Base-by-base conservation (phyloP, 1,284 basidiomycete species). In the Pseudozyma tsukubaensis region DNA sequence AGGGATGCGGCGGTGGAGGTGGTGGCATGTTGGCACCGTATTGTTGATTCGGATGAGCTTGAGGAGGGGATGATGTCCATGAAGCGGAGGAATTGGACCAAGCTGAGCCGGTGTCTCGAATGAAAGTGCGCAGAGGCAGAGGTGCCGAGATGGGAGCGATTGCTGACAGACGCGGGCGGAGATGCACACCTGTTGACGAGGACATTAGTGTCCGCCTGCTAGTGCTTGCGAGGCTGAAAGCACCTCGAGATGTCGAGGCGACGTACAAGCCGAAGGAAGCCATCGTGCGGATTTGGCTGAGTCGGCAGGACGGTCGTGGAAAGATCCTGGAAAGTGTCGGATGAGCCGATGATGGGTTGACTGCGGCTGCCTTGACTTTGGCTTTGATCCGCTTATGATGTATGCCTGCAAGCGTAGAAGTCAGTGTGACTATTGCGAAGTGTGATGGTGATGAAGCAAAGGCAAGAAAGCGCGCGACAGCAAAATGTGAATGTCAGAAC, bases 11-110 rank as follows among this genome's bases (percentile, higher is more conserved):
- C 7, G 55, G 42, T 11, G 57, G 43, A 10, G 45, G 21, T 8
- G 54, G 53, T 19, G 50, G 53, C 24, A 21, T 52, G 57, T 34
- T 55, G 44, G 42, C 29, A 13, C 16, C 40, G 34, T 55, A 47
- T 1, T 44, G 45, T 7, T 49, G 56, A 16, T n/a, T 12, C 5
- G 42, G 9, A 5, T 42, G 16, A 9, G 59, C n/a, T 14, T 32
- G 12, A 4, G 59, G 32, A 4, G 59, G 21, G 11, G 59, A 55
- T 11, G 56, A 62, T 13, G 52, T 70, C 67, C 67, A 70, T 18
- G 66, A 62, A 18, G 60, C 43, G 5, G 60, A 57, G 6, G 67
- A 59, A 13, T 21, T 60, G 40, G 67, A 55, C 67, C 67, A 70
- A 1, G 67, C 39, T 0, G 67, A 70, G 13, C 49, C 48, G 36